These are phyloP conservation scores for Fusarium sp. DNA, from an alignment of 2,329 filamentous ascomycete species.

Conservation along the genomic window DNA sequence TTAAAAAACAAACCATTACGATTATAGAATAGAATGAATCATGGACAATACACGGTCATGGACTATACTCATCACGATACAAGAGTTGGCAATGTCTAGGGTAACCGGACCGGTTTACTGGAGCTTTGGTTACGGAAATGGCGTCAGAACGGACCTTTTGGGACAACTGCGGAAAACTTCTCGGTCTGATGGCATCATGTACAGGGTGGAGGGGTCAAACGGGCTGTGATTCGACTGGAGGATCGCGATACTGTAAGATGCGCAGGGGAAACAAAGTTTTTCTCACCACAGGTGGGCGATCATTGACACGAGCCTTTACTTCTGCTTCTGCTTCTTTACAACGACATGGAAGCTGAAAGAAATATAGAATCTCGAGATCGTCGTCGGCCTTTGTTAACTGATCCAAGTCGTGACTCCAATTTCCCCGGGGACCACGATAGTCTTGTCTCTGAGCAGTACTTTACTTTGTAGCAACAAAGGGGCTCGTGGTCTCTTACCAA, in stretches of 20 bases:
- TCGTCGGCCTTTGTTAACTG: not conserved
- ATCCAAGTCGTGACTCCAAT: not conserved
- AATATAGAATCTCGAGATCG: conserved; percentile 1
- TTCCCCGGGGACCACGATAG: not conserved
- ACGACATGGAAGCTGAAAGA: not conserved
- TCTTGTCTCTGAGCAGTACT: not conserved
- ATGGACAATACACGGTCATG: not conserved
- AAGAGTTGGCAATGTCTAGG: not conserved
- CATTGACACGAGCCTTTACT: conserved; percentile 7
- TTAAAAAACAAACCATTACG: not conserved
- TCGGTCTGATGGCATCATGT: conserved; percentile 35
- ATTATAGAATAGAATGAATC: not conserved
- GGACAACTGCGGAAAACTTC: conserved; percentile 16
- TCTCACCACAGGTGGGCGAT: not conserved
- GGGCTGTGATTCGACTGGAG: conserved; percentile 33
- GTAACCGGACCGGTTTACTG: conserved; percentile 32
- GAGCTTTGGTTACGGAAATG: conserved; percentile 27
- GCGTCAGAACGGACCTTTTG: conserved; percentile 37
- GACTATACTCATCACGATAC: not conserved
- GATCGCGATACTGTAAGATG: conserved; percentile 16
- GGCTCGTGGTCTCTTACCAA: not conserved
- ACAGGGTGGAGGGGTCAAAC: conserved; percentile 16
- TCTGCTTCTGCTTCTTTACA: not conserved
- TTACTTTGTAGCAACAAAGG: not conserved
- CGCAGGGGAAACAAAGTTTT: conserved; percentile 32